Conservation (phyloP, 2,329 filamentous ascomycete genomes). For the Penicillium sp. region DNA sequence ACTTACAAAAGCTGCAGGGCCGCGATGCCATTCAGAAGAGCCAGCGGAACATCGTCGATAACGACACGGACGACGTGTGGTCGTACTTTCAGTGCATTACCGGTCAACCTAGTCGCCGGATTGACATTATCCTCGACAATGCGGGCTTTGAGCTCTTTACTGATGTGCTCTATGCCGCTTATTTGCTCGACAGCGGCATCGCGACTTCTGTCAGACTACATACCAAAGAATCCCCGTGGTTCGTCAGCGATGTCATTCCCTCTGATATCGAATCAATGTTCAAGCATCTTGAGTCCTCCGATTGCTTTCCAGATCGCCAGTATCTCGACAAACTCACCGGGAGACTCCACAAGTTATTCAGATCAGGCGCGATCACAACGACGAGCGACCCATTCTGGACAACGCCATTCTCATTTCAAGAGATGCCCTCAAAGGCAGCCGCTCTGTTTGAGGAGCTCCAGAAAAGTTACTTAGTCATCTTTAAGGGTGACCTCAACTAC, state of each 20-base stretch:
- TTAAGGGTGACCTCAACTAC: conserved; percentile 27
- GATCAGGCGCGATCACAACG: conserved; percentile 8
- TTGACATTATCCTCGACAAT: conserved; percentile 23
- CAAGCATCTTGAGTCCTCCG: conserved; percentile 9
- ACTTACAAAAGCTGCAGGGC: conserved; percentile 21
- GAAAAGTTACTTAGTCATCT: conserved; percentile 19
- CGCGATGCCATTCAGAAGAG: conserved; percentile 14
- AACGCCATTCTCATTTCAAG: conserved; percentile 13
- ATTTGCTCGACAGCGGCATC: conserved; percentile 16
- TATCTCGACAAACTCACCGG: conserved; percentile 7
- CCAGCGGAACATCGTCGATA: conserved; percentile 16
- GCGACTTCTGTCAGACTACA: conserved; percentile 16
- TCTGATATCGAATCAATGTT: conserved; percentile 16
- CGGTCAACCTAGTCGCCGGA: conserved; percentile 2
- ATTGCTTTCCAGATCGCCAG: conserved; percentile 7
- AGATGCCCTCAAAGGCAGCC: conserved; percentile 10
- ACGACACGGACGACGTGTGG: conserved; percentile 17
- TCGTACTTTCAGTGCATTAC: conserved; percentile 3
- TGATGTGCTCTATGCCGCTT: conserved; percentile 18
- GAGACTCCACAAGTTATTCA: conserved; percentile 9
- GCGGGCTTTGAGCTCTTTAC: conserved; percentile 22
- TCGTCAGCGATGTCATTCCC: conserved; percentile 20
- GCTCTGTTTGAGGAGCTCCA: conserved; percentile 18
- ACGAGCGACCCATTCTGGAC: conserved; percentile 21
- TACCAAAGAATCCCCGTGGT: conserved; percentile 22